phyloP scores from a whole-genome alignment of 257 asterid genomes.

The Solanum rostratum region DNA sequence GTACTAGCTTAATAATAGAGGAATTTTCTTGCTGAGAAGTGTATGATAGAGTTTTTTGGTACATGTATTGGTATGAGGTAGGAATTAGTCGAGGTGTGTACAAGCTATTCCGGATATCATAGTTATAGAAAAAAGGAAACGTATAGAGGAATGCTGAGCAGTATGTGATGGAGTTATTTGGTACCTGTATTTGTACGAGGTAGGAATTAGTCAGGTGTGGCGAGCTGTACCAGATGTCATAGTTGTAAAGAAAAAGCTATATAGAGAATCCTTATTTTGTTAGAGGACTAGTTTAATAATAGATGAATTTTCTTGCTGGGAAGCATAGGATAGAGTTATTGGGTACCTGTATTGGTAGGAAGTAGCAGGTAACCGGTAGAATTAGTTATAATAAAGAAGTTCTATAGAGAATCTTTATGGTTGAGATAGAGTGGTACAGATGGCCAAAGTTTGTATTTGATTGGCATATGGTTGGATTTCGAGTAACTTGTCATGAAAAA shows the following conservation, averaged over 20 bases:
- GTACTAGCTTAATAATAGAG: background rate
- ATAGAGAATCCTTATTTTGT: background rate
- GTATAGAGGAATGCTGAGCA: background rate
- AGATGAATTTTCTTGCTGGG: background rate
- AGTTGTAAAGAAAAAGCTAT: background rate
- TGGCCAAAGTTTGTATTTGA: background rate
- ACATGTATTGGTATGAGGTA: background rate
- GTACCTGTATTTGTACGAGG: background rate
- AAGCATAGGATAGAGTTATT: background rate
- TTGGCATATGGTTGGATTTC: background rate
- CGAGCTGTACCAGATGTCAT: background rate
- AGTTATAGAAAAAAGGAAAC: too few species aligned
- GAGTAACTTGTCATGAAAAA: background rate
- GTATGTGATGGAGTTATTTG: background rate
- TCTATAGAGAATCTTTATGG: background rate
- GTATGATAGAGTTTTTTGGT: background rate
- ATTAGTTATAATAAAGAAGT: background rate
- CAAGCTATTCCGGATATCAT: too few species aligned
- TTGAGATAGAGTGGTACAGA: background rate
- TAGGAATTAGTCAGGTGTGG: background rate
- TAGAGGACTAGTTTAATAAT: background rate
- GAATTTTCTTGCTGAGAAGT: background rate
- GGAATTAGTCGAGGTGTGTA: background rate
- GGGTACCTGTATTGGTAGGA: background rate
- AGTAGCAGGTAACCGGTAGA: background rate